These are phyloP conservation scores for Durio zibethinus DNA, from an alignment of 345 rosid genomes.

Conservation along the genomic window DNA sequence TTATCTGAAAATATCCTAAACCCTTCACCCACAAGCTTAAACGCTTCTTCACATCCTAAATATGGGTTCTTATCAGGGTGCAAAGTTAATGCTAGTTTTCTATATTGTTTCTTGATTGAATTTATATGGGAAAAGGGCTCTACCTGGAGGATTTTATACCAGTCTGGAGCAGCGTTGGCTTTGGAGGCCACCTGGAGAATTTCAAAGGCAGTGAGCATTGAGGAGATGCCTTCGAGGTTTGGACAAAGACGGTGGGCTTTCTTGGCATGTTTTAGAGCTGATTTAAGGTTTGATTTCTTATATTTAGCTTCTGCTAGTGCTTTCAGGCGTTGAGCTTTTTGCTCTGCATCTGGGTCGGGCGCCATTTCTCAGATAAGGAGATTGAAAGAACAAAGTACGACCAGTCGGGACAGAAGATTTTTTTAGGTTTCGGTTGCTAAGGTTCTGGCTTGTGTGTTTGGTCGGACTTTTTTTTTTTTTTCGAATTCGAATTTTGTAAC, in stretches of 20 bases:
- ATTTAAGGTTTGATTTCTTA: slow-evolving; percentile 41
- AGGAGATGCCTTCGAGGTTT: slow-evolving; percentile 48
- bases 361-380: not conserved
- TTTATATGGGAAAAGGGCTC: slow-evolving; percentile 76
- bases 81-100: slow-evolving; percentile 59
- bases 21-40: slow-evolving; percentile 76
- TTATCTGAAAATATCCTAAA: slow-evolving; percentile 66
- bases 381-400: not conserved
- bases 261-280: slow-evolving; percentile 61
- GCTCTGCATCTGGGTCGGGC: slow-evolving; percentile 24
- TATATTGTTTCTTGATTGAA: slow-evolving; percentile 65
- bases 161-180: slow-evolving; percentile 42
- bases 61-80: slow-evolving; percentile 79
- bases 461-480: no score
- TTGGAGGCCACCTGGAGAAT: slow-evolving; percentile 46
- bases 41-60: slow-evolving; percentile 76
- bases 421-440: not conserved
- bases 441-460: not conserved
- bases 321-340: slow-evolving; percentile 56
- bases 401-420: not conserved
- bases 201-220: slow-evolving; percentile 64
- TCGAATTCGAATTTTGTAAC: not conserved
- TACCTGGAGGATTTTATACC: slow-evolving; percentile 78
- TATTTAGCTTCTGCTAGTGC: slow-evolving; percentile 52
- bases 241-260: slow-evolving; percentile 62